phyloP scores from a whole-genome alignment of 108 stramenopile genomes.

The Cyclotella cryptica region DNA sequence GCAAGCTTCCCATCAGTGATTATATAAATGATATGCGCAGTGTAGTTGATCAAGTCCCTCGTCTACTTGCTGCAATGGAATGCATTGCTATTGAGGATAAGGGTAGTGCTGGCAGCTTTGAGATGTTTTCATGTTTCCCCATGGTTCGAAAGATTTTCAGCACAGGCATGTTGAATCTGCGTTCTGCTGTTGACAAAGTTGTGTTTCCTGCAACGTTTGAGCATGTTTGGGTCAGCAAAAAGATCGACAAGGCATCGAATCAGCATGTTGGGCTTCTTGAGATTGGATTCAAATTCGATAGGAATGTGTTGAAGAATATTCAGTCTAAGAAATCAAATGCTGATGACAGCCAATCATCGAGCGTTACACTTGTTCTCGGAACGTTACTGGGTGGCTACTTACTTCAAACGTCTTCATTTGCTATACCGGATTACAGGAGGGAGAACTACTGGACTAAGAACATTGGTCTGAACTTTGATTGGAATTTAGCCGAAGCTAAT shows the following conservation, averaged over 20 bases:
- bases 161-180: conserved; percentile 21
- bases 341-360: not conserved
- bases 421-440: conserved; percentile 12
- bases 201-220: conserved; percentile 9
- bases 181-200: not conserved
- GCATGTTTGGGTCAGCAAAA: conserved; percentile 17
- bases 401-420: conserved; percentile 30
- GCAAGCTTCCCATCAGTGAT: conserved; percentile 95
- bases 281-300: conserved; percentile 5
- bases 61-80: conserved; percentile 96
- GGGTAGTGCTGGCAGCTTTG: conserved; percentile 62
- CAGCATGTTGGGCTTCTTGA: conserved; percentile 1
- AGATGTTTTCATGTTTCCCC: conserved; percentile 51
- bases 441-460: conserved; percentile 22
- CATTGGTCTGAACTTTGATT: conserved; percentile 35
- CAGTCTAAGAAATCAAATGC: conserved; percentile 1
- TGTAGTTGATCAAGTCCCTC: conserved; percentile 95
- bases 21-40: conserved; percentile 96
- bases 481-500: conserved; percentile 31
- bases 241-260: not conserved
- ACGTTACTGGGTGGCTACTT: conserved; percentile 37
- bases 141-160: conserved; percentile 40
- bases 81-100: conserved; percentile 82
- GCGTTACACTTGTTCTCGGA: conserved; percentile 17
- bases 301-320: not conserved